A percentile compares a stretch with the other conserved stretches of the same genome.
These are phyloP conservation scores for Aegle marmelos DNA, from an alignment of 345 rosid species.

Conservation along the genomic window DNA sequence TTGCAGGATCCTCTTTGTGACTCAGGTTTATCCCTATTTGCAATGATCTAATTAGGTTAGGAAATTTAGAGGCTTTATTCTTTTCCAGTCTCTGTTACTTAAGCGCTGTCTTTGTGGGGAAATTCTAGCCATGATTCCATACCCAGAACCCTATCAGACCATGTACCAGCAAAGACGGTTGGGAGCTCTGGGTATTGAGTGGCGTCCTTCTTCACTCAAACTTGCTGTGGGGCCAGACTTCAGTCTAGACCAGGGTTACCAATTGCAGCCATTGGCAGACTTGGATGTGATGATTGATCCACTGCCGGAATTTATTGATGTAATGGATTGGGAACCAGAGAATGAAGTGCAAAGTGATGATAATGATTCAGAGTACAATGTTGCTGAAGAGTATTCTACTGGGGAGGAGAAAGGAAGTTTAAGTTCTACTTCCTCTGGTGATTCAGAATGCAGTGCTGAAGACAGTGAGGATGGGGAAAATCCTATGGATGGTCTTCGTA, in stretches of 20 bases:
- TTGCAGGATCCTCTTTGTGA: conserved; percentile 99
- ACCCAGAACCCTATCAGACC: conserved; percentile 93
- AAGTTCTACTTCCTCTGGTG: conserved; percentile 57
- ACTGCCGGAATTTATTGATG: conserved; percentile 77
- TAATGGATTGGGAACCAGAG: conserved; percentile 96
- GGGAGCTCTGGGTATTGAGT: conserved; percentile 88
- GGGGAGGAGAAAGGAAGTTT: conserved; percentile 73
- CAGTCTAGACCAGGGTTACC: conserved; percentile 79
- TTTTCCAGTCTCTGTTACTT: conserved; percentile 15
- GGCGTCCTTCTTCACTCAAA: conserved; percentile 75
- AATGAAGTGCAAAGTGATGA: conserved; percentile 70
- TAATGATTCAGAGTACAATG: conserved; percentile 93
- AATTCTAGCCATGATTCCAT: conserved; percentile 82
- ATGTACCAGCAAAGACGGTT: conserved; percentile 91
- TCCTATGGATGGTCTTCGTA: conserved; percentile 56
- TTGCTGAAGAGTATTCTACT: conserved; percentile 68
- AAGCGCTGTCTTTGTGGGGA: conserved; percentile 23
- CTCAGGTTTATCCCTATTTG: conserved; percentile 56
- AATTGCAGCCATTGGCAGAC: conserved; percentile 84
- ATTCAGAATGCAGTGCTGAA: conserved; percentile 54
- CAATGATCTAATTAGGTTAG: conserved; percentile 4
- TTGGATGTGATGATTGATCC: conserved; percentile 71
- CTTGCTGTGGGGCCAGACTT: conserved; percentile 87
- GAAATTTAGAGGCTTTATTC: conserved; percentile 11
- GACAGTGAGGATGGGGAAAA: conserved; percentile 61